Evolutionary conservation across 2,329 filamentous ascomycete genomes (phyloP).

Genomic region (Acephala macrosclerotiorum): DNA sequence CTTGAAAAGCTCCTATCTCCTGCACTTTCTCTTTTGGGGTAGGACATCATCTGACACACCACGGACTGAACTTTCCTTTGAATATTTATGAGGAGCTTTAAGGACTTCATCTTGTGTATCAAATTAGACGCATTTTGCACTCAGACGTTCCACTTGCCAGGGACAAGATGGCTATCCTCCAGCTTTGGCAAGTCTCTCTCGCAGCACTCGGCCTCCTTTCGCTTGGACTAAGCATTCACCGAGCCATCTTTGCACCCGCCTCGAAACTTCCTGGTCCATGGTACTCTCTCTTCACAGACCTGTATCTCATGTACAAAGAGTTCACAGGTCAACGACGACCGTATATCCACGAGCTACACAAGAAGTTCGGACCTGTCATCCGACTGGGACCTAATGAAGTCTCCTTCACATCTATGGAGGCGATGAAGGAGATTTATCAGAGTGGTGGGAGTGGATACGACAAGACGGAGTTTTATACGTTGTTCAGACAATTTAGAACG

Average conservation of each 20-base stretch:
- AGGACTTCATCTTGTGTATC: neutral
- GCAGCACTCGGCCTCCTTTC: constrained; percentile 6
- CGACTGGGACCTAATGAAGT: constrained; percentile 65
- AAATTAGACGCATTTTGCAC: neutral
- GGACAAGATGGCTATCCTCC: constrained; percentile 18
- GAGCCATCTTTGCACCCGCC: constrained; percentile 32
- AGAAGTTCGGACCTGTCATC: constrained; percentile 62
- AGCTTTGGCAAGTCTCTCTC: constrained; percentile 13
- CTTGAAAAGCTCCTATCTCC: neutral
- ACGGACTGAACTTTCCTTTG: neutral
- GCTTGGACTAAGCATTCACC: constrained; percentile 11
- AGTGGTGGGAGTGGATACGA: constrained; percentile 69
- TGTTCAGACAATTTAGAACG: constrained; percentile 64
- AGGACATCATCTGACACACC: neutral
- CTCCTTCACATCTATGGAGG: constrained; percentile 62
- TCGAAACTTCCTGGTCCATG: constrained; percentile 38
- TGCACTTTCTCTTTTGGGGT: neutral
- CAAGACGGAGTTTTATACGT: constrained; percentile 69
- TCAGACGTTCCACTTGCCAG: neutral
- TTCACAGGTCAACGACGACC: constrained; percentile 58
- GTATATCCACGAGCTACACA: constrained; percentile 64
- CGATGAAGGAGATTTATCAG: constrained; percentile 69
- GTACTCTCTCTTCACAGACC: constrained; percentile 31
- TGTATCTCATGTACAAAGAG: constrained; percentile 51
- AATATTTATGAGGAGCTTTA: neutral